Evolutionary conservation across 2,329 filamentous ascomycete species (phyloP).

Genomic region (Fusarium xylarioides): DNA sequence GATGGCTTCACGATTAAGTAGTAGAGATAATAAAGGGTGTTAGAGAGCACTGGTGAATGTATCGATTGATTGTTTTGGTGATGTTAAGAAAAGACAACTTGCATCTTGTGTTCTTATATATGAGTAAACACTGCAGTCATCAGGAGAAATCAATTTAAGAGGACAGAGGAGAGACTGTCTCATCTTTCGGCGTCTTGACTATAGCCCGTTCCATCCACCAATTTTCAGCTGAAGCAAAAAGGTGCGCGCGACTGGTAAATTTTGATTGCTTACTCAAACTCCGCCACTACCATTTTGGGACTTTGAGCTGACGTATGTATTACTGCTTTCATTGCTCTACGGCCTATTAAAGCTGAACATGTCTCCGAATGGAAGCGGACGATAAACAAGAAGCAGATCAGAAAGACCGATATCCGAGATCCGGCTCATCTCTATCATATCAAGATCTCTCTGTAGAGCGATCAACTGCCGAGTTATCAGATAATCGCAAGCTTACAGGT

Average conservation of each 20-base stretch:
- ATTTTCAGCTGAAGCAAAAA: not conserved
- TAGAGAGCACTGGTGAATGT: not conserved
- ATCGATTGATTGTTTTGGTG: not conserved
- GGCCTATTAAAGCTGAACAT: not conserved
- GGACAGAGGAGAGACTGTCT: not conserved
- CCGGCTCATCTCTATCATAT: not conserved
- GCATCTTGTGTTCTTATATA: not conserved
- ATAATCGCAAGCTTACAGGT: not conserved
- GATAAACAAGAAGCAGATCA: not conserved
- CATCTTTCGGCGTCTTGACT: conserved; percentile 14
- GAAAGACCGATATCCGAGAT: not conserved
- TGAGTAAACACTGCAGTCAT: not conserved
- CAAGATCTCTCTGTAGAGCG: not conserved
- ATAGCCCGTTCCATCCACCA: conserved; percentile 6
- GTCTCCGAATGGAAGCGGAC: not conserved
- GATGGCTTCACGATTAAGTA: not conserved
- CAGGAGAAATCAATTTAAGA: not conserved
- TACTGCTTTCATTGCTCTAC: not conserved
- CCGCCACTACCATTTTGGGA: not conserved
- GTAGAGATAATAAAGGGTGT: not conserved
- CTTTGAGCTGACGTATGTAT: not conserved
- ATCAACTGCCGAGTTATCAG: not conserved
- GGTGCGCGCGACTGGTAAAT: not conserved
- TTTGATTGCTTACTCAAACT: not conserved
- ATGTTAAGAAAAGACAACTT: not conserved